Percentiles rank a stretch among this genome's conserved stretches.
Evolutionary conservation across 202 grass and related monocot genomes (phyloP).

Genomic region (Cymbopogon flexuosus): DNA sequence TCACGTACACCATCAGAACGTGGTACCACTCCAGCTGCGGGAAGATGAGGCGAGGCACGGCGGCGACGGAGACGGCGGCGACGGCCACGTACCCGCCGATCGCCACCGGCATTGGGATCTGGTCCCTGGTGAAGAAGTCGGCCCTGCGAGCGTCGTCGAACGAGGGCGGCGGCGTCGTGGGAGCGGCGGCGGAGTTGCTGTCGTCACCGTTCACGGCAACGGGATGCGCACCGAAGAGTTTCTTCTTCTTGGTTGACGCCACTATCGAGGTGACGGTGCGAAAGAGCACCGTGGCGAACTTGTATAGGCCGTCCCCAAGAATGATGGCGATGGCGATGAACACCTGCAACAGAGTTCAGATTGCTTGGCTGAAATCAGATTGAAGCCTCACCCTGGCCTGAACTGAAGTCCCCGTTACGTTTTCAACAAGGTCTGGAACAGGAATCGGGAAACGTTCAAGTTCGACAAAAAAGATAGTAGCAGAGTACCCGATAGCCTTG

Average conservation of each 20-base stretch:
- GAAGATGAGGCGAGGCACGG: constrained; percentile 39
- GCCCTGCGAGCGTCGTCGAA: constrained; percentile 50
- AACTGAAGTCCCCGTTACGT: not conserved
- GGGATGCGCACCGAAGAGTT: not conserved
- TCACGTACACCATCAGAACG: constrained; percentile 50
- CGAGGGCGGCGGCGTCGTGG: not conserved
- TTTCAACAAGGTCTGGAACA: not conserved
- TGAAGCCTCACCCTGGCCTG: not conserved
- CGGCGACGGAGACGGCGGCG: constrained; percentile 23
- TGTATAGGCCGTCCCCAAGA: constrained; percentile 79
- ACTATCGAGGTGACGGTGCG: constrained; percentile 14
- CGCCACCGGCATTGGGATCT: constrained; percentile 42
- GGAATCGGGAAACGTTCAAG: not conserved
- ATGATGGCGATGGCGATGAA: constrained; percentile 87
- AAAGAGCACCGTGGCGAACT: constrained; percentile 53
- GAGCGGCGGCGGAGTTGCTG: not conserved
- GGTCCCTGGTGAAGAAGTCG: constrained; percentile 51
- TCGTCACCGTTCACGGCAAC: not conserved
- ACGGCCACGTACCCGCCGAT: constrained; percentile 26
- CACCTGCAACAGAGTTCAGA: constrained; percentile 38
- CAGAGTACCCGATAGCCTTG: constrained; percentile 59
- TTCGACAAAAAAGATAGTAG: not conserved
- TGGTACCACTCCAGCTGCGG: constrained; percentile 67
- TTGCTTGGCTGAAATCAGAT: not conserved
- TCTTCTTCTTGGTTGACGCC: not conserved